Conservation (phyloP, 495 filamentous ascomycete species). For the Parathielavia appendiculata region DNA sequence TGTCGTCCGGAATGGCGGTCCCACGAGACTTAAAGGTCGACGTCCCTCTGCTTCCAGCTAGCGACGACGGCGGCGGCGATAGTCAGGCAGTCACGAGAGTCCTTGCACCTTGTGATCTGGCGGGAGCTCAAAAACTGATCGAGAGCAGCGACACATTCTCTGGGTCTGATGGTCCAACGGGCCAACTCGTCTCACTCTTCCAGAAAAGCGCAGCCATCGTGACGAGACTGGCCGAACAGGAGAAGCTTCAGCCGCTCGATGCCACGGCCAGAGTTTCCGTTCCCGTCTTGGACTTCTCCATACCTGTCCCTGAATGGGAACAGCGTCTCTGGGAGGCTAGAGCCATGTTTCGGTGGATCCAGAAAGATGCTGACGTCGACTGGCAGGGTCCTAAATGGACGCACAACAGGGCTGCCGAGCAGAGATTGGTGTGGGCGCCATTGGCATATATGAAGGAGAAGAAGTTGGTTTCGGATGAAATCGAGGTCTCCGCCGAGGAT, state of each 20-base stretch:
- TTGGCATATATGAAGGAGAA: constrained; percentile 34
- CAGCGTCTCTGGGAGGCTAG: constrained; percentile 18
- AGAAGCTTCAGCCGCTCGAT: constrained; percentile 55
- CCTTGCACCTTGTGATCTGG: constrained; percentile 18
- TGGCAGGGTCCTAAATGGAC: constrained; percentile 38
- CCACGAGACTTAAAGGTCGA: constrained; percentile 26
- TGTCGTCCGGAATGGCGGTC: constrained; percentile 5
- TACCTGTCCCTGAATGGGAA: constrained; percentile 54
- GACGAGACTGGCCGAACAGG: constrained; percentile 51
- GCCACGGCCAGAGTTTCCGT: constrained; percentile 52
- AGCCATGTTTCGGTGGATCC: constrained; percentile 33
- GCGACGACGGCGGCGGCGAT: not conserved
- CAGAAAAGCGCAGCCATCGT: constrained; percentile 40
- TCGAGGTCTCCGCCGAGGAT: constrained; percentile 29
- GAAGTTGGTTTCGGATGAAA: constrained; percentile 28
- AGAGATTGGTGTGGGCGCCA: constrained; percentile 45
- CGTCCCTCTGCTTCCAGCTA: constrained; percentile 24
- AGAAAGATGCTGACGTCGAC: constrained; percentile 17
- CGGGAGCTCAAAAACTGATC: constrained; percentile 24
- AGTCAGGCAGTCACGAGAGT: constrained; percentile 12
- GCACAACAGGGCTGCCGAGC: constrained; percentile 38
- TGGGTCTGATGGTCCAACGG: constrained; percentile 29
- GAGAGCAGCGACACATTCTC: constrained; percentile 18
- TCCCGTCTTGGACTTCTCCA: constrained; percentile 57
- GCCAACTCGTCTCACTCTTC: constrained; percentile 41